Evolutionary conservation across 805 yeast genomes (phyloP).

Genomic region (Kluyveromyces nonfermentans): DNA sequence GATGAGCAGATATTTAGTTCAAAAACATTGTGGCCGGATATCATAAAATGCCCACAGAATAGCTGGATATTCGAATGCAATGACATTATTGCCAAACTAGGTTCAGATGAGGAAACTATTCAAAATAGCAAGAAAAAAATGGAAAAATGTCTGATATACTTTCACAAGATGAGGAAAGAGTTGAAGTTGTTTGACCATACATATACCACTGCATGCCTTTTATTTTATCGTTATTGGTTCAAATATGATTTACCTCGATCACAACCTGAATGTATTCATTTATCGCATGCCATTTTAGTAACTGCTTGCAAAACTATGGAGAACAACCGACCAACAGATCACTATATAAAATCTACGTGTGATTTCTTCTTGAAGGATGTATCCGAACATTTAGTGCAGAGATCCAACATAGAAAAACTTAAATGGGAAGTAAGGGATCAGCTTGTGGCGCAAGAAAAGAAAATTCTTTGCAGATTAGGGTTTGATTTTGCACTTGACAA

Average conservation of each 20-base stretch:
- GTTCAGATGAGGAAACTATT: constrained; percentile 13
- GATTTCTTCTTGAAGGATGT: constrained; percentile 19
- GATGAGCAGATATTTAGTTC: constrained; percentile 16
- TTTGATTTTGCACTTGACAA: constrained; percentile 28
- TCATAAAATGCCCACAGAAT: constrained; percentile 24
- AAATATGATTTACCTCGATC: constrained; percentile 22
- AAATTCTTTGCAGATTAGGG: constrained; percentile 24
- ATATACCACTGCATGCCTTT: constrained; percentile 28
- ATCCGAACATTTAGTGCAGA: constrained; percentile 12
- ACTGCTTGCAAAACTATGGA: constrained; percentile 31
- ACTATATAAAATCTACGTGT: constrained; percentile 27
- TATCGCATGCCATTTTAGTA: constrained; percentile 28
- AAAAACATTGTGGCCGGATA: constrained; percentile 29
- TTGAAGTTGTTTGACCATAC: constrained; percentile 29
- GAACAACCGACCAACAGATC: constrained; percentile 29
- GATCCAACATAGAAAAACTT: constrained; percentile 26
- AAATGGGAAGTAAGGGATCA: constrained; percentile 31
- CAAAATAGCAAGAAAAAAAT: constrained; percentile 23
- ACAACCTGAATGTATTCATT: constrained; percentile 23
- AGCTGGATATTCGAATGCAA: constrained; percentile 24
- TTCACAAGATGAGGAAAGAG: constrained; percentile 28
- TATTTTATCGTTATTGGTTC: constrained; percentile 29
- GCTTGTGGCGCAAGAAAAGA: constrained; percentile 26
- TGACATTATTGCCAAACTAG: constrained; percentile 25
- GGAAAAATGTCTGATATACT: constrained; percentile 28